A percentile compares a stretch with the other conserved stretches of the same genome.
phyloP scores from a whole-genome alignment of 306 rosid genomes.

The Gleditsia sinensis region DNA sequence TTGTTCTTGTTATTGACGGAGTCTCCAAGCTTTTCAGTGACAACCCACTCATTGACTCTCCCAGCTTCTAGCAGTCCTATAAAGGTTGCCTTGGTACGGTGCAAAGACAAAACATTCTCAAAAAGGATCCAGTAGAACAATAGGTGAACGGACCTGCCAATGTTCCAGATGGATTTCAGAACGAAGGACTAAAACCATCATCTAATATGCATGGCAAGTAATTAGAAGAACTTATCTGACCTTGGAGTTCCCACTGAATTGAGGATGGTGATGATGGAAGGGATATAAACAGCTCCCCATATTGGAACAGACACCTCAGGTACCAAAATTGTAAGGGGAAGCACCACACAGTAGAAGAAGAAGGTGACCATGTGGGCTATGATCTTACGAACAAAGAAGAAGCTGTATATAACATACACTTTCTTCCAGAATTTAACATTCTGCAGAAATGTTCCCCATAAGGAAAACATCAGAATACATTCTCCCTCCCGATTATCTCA shows the following conservation, averaged over 20 bases:
- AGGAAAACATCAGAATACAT: background rate
- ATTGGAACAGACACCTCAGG: constrained; percentile 97
- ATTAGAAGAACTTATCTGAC: constrained; percentile 33
- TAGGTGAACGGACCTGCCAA: constrained; percentile 89
- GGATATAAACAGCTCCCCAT: constrained; percentile 99
- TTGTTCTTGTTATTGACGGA: constrained; percentile 68
- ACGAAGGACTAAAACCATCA: background rate
- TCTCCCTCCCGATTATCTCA: background rate
- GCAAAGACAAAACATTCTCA: constrained; percentile 97
- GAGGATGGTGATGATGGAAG: constrained; percentile 93
- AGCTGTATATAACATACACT: constrained; percentile 89
- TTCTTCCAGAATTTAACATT: constrained; percentile 91
- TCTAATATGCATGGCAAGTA: background rate
- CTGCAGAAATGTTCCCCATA: constrained; percentile 48
- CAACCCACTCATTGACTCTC: constrained; percentile 96
- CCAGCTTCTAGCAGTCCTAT: constrained; percentile 90
- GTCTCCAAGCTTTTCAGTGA: constrained; percentile 96
- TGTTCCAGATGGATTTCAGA: constrained; percentile 27
- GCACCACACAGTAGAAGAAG: constrained; percentile 89
- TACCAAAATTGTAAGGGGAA: constrained; percentile 91
- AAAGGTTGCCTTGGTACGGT: constrained; percentile 91
- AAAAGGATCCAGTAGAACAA: constrained; percentile 98
- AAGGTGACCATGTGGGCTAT: constrained; percentile 96
- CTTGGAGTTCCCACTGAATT: constrained; percentile 99
- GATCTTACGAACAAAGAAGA: constrained; percentile 97